Base-by-base conservation (phyloP, 441 rosid species). In the Aleurites moluccanus region DNA sequence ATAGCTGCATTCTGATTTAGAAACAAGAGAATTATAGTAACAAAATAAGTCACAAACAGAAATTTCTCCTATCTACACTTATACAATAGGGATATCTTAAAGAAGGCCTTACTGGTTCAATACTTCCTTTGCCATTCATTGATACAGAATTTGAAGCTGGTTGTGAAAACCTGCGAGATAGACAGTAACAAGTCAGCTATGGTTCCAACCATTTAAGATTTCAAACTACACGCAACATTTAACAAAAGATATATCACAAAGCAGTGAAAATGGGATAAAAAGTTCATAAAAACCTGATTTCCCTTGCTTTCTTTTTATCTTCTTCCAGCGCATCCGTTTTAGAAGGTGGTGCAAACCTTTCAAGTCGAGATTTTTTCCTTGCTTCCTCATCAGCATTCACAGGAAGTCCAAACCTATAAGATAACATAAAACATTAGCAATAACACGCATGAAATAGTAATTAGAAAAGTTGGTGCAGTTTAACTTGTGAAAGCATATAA, bases 291-390 rank as follows among this genome's bases (percentile, higher is more conserved):
- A 73, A 91, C 96, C 97, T 92, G 35, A 88, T 63, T 5, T 94
- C 92, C 84, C 96, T 88, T 64, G 94, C 96, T 80, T 93, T 89
- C 76, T 90, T 88, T 70, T 93, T 93, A 49, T 90, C 95, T 77
- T 92, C 98, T 75, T 92, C 98, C 70, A 79, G 78, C 0, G 86
- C 53, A 80, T 86, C 90, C 45, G 75, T 33, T 78, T 86, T 86
- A 4, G 85, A 42, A 72, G 75, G 67, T 35, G 86, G 77, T 42
- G 91, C 84, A 78, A 95, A 91, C 72, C 96, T 91, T 13, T 89
- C 92, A 50, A 85, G 90, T 70, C 98, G 87, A 70, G 97, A 93
- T 85, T 93, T 95, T 90, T 85, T 95, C 88, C 91, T 95, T 5
- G 81, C 85, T 15, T 89, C 98, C 81, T 83, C 91, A 77, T 88